Evolutionary conservation across 768 basidiomycete genomes (phyloP).

Genomic region (Jaapia argillacea): DNA sequence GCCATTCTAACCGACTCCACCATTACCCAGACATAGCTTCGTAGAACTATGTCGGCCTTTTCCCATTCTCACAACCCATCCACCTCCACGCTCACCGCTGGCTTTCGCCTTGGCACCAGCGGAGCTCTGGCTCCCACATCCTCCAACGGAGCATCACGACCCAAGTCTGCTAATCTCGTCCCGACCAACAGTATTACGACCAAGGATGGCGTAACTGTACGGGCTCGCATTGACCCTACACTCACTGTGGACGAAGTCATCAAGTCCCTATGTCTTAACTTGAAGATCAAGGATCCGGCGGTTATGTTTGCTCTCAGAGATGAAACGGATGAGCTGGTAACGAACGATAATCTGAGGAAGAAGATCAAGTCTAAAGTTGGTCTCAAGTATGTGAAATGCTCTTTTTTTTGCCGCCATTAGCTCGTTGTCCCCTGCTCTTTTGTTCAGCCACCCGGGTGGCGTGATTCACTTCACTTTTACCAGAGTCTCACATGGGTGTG

Average conservation of each 20-base stretch:
- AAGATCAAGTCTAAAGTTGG: constrained; percentile 73
- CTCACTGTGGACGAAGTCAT: constrained; percentile 80
- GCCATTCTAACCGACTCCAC: too few relatives aligned
- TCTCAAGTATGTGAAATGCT: constrained; percentile 55
- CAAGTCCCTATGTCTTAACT: constrained; percentile 69
- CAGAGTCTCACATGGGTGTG: background rate
- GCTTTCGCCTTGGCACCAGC: too few relatives aligned
- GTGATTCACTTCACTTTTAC: too few relatives aligned
- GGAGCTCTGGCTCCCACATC: too few relatives aligned
- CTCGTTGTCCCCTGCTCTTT: too few relatives aligned
- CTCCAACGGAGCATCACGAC: constrained; percentile 22
- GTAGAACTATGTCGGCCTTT: too few relatives aligned
- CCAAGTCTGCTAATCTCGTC: constrained; percentile 42
- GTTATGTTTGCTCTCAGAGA: constrained; percentile 72
- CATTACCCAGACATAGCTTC: too few relatives aligned
- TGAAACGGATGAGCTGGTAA: constrained; percentile 75
- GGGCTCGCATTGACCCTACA: constrained; percentile 78
- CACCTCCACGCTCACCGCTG: too few relatives aligned
- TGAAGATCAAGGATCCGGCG: constrained; percentile 69
- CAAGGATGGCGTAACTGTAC: constrained; percentile 62
- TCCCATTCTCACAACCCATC: too few relatives aligned
- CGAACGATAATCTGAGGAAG: constrained; percentile 76
- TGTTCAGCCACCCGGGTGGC: too few relatives aligned
- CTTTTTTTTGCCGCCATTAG: background rate
- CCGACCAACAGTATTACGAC: constrained; percentile 84